A percentile compares a stretch with the other conserved stretches of the same genome.
These are phyloP conservation scores for Exserohilum rostratum DNA, from an alignment of 2,329 filamentous ascomycete genomes.

Conservation along the genomic window DNA sequence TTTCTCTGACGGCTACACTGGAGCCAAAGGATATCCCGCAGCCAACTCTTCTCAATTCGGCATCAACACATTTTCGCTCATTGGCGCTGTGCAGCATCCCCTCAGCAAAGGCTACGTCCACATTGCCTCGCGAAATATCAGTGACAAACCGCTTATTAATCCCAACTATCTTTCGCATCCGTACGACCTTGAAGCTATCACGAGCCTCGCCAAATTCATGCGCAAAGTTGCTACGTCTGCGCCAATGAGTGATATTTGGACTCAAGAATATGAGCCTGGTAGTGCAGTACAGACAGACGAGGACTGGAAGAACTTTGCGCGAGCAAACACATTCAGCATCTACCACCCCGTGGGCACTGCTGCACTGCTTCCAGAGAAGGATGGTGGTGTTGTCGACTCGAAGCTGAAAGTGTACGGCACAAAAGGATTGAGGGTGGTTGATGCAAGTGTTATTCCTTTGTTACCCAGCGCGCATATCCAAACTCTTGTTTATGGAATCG, in stretches of 20 bases:
- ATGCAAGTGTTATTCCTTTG: constrained; percentile 38
- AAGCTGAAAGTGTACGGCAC: constrained; percentile 31
- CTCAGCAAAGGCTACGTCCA: constrained; percentile 38
- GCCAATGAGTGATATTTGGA: constrained; percentile 37
- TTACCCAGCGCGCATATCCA: constrained; percentile 34
- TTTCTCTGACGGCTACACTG: constrained; percentile 56
- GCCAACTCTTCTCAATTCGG: constrained; percentile 35
- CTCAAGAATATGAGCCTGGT: constrained; percentile 41
- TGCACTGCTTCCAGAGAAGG: constrained; percentile 33
- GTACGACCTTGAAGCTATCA: constrained; percentile 34
- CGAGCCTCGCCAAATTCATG: constrained; percentile 31
- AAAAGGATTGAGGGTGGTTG: constrained; percentile 32
- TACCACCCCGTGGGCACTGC: constrained; percentile 48
- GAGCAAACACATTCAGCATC: constrained; percentile 27
- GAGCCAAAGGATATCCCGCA: constrained; percentile 44
- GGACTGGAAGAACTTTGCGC: constrained; percentile 31
- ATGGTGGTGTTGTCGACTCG: constrained; percentile 33
- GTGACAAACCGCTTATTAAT: constrained; percentile 34
- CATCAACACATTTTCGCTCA: constrained; percentile 42
- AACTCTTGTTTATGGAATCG: constrained; percentile 39
- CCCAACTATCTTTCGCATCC: constrained; percentile 37
- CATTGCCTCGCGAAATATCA: constrained; percentile 29
- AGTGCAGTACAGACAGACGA: constrained; percentile 31
- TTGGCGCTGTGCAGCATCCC: constrained; percentile 46
- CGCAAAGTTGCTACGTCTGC: constrained; percentile 30